These are phyloP conservation scores for Coemansia sp. DNA, from an alignment of 192 early-diverging fungal species.

Conservation along the genomic window DNA sequence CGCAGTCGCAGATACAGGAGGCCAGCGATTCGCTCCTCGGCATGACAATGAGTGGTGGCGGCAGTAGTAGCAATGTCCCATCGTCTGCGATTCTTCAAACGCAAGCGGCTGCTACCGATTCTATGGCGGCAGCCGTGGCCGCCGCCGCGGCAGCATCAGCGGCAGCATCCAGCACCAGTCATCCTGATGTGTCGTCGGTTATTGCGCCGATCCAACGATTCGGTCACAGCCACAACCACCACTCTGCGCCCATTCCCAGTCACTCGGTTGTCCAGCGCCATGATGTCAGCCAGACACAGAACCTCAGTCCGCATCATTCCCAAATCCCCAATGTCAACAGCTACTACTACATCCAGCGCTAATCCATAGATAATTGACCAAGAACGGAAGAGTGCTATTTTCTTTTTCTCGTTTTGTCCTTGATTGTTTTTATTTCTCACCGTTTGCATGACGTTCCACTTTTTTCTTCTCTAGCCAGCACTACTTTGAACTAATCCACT, in stretches of 20 bases:
- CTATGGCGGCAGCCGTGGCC: constrained; percentile 1
- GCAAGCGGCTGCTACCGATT: not conserved
- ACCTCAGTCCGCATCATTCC: not conserved
- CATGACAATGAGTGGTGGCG: not conserved
- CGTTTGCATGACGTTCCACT: no score
- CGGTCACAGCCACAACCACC: not conserved
- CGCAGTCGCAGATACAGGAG: not conserved
- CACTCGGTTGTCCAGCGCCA: not conserved
- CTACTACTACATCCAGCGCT: constrained; percentile 1
- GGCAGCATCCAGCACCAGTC: not conserved
- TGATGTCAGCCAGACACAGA: not conserved
- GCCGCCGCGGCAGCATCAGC: not conserved
- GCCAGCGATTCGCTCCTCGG: not conserved
- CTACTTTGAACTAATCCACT: not conserved
- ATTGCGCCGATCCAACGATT: not conserved
- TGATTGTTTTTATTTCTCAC: no score
- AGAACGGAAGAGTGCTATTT: not conserved
- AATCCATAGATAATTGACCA: not conserved
- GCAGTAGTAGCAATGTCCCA: no score
- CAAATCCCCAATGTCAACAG: constrained; percentile 2
- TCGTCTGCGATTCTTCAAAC: not conserved
- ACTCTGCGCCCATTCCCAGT: not conserved
- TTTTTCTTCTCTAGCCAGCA: no score
- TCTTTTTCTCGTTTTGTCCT: not conserved
- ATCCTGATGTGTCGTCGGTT: not conserved